These are phyloP conservation scores for Scenedesmus sp. DNA, from an alignment of 163 green algal species.

Conservation along the genomic window DNA sequence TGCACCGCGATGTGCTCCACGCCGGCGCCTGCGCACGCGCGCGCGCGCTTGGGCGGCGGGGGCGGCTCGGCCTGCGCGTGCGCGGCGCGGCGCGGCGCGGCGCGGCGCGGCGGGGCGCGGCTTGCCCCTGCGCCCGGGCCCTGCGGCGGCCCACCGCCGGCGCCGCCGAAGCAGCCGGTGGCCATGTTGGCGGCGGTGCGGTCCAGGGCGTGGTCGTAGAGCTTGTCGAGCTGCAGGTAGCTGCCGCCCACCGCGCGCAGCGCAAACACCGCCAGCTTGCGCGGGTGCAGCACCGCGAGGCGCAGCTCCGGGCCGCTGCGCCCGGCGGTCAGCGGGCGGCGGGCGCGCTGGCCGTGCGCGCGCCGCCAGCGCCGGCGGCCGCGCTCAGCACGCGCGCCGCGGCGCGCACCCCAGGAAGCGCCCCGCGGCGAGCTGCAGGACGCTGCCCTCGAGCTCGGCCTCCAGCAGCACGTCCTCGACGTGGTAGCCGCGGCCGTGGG, in stretches of 20 bases:
- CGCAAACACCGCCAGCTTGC: slow-evolving; percentile 64
- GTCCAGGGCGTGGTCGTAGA: slow-evolving; percentile 73
- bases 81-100: too few relatives aligned
- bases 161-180: slow-evolving; percentile 59
- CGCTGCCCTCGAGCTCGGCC: slow-evolving; percentile 54
- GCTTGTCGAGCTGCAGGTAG: slow-evolving; percentile 54
- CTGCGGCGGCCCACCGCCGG: slow-evolving; percentile 14
- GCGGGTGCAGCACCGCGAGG: slow-evolving; percentile 71
- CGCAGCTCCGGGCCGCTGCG: slow-evolving; percentile 48
- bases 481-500: slow-evolving; percentile 52
- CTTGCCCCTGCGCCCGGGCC: too few relatives aligned
- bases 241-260: slow-evolving; percentile 44
- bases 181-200: slow-evolving; percentile 71
- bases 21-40: too few relatives aligned
- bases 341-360: neutral
- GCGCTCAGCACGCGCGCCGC: neutral
- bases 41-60: too few relatives aligned
- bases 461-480: slow-evolving; percentile 65
- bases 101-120: too few relatives aligned
- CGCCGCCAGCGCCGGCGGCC: too few relatives aligned
- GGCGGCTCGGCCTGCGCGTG: too few relatives aligned
- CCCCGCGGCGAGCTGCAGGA: slow-evolving; percentile 62
- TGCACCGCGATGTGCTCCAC: slow-evolving; percentile 72
- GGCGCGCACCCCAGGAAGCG: slow-evolving; percentile 53
- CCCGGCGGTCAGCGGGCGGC: slow-evolving; percentile 16